Conservation (phyloP, 352 stramenopile species). For the Phytophthora cactorum region DNA sequence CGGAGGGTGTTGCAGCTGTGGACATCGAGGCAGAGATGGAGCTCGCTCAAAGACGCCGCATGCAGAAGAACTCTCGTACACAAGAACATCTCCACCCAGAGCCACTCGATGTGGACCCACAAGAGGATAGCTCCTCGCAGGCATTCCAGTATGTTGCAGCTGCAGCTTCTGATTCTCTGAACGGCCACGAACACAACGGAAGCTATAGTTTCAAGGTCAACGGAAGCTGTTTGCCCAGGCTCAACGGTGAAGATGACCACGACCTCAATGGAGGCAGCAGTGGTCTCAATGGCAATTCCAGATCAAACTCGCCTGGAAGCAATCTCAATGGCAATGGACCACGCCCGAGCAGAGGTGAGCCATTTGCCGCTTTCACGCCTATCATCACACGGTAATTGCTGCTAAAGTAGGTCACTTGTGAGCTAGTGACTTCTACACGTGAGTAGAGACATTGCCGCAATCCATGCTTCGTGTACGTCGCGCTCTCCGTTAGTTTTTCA, state of each 20-base stretch:
- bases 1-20: constrained; percentile 69
- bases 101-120: constrained; percentile 11
- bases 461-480: constrained; percentile 20
- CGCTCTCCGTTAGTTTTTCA: constrained; percentile 8
- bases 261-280: constrained; percentile 19
- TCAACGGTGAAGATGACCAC: constrained; percentile 35
- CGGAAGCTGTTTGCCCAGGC: constrained; percentile 30
- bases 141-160: constrained; percentile 37
- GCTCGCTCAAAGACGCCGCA: constrained; percentile 63
- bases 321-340: constrained; percentile 36
- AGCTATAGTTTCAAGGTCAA: constrained; percentile 30
- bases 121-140: constrained; percentile 14
- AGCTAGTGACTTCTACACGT: background rate
- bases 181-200: constrained; percentile 28
- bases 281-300: constrained; percentile 30
- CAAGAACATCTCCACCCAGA: constrained; percentile 17
- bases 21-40: constrained; percentile 83
- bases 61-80: constrained; percentile 41
- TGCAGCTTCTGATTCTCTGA: constrained; percentile 19
- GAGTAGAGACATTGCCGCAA: constrained; percentile 9
- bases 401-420: too few relatives aligned
- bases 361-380: constrained; percentile 85
- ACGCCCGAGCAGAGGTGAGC: constrained; percentile 47
- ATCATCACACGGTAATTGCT: constrained; percentile 82
- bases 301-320: constrained; percentile 3